Conservation (phyloP, 768 basidiomycete genomes). For the Tylopilus rubrobrunneus region DNA sequence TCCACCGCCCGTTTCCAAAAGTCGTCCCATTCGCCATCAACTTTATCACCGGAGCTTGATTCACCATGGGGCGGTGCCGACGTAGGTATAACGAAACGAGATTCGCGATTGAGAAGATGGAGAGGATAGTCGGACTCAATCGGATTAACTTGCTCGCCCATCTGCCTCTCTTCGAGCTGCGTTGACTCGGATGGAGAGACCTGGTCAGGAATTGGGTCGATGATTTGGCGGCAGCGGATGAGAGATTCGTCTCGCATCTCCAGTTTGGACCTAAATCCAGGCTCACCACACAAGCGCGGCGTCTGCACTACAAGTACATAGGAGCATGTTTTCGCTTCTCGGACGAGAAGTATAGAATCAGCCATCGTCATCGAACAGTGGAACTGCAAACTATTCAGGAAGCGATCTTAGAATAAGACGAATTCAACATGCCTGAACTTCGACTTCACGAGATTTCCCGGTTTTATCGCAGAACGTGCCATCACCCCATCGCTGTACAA, state of each 20-base stretch:
- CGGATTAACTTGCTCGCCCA: conserved; percentile 31
- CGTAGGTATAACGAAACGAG: conserved; percentile 42
- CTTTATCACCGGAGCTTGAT: conserved; percentile 15
- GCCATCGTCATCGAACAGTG: conserved; percentile 95
- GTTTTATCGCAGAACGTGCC: conserved; percentile 95
- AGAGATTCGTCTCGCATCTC: conserved; percentile 63
- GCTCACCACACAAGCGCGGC: conserved; percentile 88
- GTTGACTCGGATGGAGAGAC: conserved; percentile 24
- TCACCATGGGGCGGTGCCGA: conserved; percentile 15
- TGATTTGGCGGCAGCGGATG: conserved; percentile 78
- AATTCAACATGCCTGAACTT: conserved; percentile 74
- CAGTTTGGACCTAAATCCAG: conserved; percentile 80
- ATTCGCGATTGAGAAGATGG: conserved; percentile 46
- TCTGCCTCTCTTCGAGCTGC: conserved; percentile 28
- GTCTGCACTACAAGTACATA: conserved; percentile 95
- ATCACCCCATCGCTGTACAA: conserved; percentile 88
- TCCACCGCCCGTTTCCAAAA: conserved; percentile 29
- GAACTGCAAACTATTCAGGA: conserved; percentile 48
- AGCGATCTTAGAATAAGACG: conserved; percentile 1
- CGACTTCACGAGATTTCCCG: conserved; percentile 79
- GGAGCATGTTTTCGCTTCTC: conserved; percentile 90
- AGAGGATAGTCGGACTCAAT: conserved; percentile 56
- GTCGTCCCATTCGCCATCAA: conserved; percentile 16
- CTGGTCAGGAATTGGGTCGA: conserved; percentile 29
- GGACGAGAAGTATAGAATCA: conserved; percentile 86